Base-by-base conservation (phyloP, 768 basidiomycete species). In the Porpolomopsis calyptriformis region DNA sequence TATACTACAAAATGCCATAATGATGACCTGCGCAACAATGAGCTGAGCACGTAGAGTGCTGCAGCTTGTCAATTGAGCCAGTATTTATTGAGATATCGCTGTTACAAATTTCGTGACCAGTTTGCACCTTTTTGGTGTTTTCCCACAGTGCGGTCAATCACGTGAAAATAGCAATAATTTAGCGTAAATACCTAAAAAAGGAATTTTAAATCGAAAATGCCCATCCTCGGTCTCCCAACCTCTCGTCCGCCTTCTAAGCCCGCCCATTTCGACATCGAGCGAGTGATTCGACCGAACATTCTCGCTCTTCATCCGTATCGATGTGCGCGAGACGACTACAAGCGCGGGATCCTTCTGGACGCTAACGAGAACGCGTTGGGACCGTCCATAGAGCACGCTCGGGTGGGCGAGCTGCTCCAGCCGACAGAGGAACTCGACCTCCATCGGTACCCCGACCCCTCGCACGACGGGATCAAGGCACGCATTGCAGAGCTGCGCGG, bases 311-410 rank as follows among this genome's bases (percentile, higher is more conserved):
- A 82, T 40, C 96, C 96, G 0, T 98, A 99, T 64, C 81, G 93
- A 24, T 97, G 92, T 56, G 96, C 96, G 1, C 73, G 96, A 39
- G 94, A 99, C 57, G 94, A 99, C 67, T 99, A 96, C 66, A 78
- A 81, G 40, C 68, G 77, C 2, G 93, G 93, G 19, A 82, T 97
- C 55, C 77, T 99, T 22, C 77, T 99, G 18, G 96, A 99, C 54
- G 96, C 96, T 11, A 99, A 99, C 64, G 96, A 99, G 69, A 98
- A 99, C 60, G 77, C 94, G 0, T 72, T 92, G 27, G 94, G 96
- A 0, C 87, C 88, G 58, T 82, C 87, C 2, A 83, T 97, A 12
- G 14, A 29, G 65, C 71, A 20, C 52, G 5, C 41, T 9, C 18
- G 6, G 14, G 58, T n/a, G 37, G 65, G 12, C 51, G 57, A 25